A percentile compares a stretch with the other conserved stretches of the same genome.
Conservation (phyloP, 1,284 basidiomycete genomes). For the Papiliotrema terrestris region DNA sequence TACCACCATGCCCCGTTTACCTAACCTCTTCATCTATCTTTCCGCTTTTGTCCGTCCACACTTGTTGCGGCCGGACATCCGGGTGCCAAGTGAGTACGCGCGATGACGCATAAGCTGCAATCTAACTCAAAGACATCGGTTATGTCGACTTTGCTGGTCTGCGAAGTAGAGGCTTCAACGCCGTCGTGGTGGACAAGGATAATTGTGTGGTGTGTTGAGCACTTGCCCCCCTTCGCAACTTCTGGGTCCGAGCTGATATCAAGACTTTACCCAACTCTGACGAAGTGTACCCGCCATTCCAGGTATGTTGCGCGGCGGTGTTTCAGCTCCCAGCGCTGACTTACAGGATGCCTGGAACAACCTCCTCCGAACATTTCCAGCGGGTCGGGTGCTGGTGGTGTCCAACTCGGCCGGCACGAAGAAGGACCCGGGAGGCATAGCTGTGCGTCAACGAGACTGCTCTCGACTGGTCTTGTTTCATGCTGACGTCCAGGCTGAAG, state of each 20-base stretch:
- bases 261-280: constrained; percentile 76
- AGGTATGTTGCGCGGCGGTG: constrained; percentile 49
- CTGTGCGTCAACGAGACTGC: constrained; percentile 54
- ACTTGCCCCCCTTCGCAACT: not conserved
- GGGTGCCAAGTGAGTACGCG: constrained; percentile 62
- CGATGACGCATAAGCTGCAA: not conserved
- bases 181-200: constrained; percentile 93
- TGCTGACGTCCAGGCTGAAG: constrained; percentile 64
- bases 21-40: constrained; percentile 70
- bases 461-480: not conserved
- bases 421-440: constrained; percentile 72
- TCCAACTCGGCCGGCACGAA: constrained; percentile 88
- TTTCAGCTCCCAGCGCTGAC: constrained; percentile 13
- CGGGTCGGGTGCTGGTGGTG: constrained; percentile 78
- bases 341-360: constrained; percentile 70
- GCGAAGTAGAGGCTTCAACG: constrained; percentile 71
- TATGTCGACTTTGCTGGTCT: constrained; percentile 80
- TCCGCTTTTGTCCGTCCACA: constrained; percentile 69
- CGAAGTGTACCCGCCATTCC: constrained; percentile 65
- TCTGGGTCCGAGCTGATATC: not conserved
- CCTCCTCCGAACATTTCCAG: constrained; percentile 69
- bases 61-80: constrained; percentile 66
- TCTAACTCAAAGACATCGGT: constrained; percentile 65
- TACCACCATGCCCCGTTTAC: constrained; percentile 48
- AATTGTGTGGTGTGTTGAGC: constrained; percentile 74